These are phyloP conservation scores for Apiospora arundinis DNA, from an alignment of 2,329 filamentous ascomycete genomes.

Conservation along the genomic window DNA sequence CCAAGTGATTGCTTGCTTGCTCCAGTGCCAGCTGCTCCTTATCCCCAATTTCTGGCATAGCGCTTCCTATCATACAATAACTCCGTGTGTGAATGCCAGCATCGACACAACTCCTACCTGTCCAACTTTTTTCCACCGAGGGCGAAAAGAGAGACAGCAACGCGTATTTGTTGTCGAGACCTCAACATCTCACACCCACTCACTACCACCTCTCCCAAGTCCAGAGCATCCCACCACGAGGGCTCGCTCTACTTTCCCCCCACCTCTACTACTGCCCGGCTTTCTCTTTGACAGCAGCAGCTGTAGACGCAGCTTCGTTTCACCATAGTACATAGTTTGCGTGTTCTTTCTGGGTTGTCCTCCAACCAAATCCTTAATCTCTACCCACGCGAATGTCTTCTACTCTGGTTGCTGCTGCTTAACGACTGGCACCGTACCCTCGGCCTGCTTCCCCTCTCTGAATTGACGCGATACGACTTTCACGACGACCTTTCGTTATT, in stretches of 20 bases:
- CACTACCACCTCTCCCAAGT: background rate
- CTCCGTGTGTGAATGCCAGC: constrained; percentile 18
- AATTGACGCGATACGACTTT: constrained; percentile 22
- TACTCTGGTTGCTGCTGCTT: constrained; percentile 26
- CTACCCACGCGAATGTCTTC: constrained; percentile 25
- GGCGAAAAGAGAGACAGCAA: constrained; percentile 14
- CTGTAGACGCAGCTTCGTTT: constrained; percentile 24
- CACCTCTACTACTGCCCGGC: constrained; percentile 17
- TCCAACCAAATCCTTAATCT: constrained; percentile 22
- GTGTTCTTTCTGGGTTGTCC: constrained; percentile 23
- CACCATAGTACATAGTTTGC: constrained; percentile 25
- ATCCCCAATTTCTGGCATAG: constrained; percentile 25
- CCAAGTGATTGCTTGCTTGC: constrained; percentile 21
- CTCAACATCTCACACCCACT: constrained; percentile 6
- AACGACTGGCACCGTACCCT: constrained; percentile 23
- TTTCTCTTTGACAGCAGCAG: constrained; percentile 8
- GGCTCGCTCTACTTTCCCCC: constrained; percentile 11
- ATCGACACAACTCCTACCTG: constrained; percentile 11
- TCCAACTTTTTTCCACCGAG: constrained; percentile 18
- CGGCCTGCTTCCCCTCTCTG: constrained; percentile 15
- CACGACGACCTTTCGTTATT: constrained; percentile 15
- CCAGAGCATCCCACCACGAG: constrained; percentile 10
- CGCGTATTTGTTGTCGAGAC: constrained; percentile 17
- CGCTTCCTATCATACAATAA: constrained; percentile 17
- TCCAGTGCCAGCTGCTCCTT: constrained; percentile 19